Conservation (phyloP, 805 yeast species). For the Wickerhamomyces mucosus region DNA sequence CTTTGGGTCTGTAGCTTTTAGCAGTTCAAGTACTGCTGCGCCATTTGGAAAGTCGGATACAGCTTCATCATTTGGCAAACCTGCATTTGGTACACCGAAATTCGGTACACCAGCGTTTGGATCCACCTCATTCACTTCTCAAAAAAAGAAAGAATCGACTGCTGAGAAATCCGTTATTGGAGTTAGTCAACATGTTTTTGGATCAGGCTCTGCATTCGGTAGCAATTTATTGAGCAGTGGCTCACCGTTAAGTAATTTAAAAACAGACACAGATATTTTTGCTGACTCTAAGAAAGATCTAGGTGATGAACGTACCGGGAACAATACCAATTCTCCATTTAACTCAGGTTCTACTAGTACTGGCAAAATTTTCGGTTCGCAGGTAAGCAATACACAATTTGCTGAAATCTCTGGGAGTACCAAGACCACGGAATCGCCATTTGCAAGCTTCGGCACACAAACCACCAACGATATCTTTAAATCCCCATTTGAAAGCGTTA, state of each 20-base stretch:
- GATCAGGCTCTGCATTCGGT: too few species aligned
- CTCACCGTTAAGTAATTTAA: too few species aligned
- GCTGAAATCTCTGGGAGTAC: constrained; percentile 6
- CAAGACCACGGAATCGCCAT: neutral
- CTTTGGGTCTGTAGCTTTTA: neutral
- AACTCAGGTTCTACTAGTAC: constrained; percentile 8
- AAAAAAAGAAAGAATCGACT: neutral
- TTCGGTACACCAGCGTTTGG: constrained; percentile 4
- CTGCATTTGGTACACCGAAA: constrained; percentile 3
- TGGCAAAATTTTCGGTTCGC: constrained; percentile 15
- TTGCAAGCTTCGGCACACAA: constrained; percentile 14
- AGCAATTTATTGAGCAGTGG: too few species aligned
- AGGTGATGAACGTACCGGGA: too few species aligned
- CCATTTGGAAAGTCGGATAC: constrained; percentile 7
- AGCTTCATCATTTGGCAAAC: constrained; percentile 5
- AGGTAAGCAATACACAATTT: constrained; percentile 3
- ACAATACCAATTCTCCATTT: constrained; percentile 1
- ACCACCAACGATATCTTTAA: neutral
- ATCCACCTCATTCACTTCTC: constrained; percentile 1
- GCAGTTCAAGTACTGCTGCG: constrained; percentile 1
- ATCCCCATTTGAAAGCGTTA: constrained; percentile 3
- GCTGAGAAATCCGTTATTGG: neutral
- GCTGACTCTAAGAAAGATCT: too few species aligned
- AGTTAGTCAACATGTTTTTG: neutral
- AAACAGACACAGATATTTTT: too few species aligned